phyloP scores from a whole-genome alignment of 345 rosid genomes.

The Excoecaria agallocha region DNA sequence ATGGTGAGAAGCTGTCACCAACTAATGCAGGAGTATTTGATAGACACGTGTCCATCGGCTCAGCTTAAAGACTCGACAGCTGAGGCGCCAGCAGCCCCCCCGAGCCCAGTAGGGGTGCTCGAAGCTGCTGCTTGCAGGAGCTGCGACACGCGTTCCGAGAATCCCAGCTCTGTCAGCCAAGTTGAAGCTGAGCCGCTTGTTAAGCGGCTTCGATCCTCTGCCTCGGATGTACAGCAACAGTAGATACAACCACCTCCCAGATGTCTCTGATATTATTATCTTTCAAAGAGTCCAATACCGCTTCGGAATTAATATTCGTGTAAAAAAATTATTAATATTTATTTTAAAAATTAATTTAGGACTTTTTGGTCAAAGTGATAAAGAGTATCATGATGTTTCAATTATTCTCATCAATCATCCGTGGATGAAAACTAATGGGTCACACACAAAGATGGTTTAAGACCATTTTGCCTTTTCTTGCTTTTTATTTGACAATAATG shows the following conservation, averaged over 20 bases:
- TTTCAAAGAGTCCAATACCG: too few species aligned
- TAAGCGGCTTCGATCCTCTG: constrained; percentile 39
- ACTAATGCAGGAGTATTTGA: constrained; percentile 60
- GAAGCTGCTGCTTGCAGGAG: constrained; percentile 62
- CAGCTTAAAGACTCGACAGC: constrained; percentile 21
- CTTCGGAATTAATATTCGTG: too few species aligned
- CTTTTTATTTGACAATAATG: not conserved
- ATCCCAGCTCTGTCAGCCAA: constrained; percentile 33
- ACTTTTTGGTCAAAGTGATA: constrained; percentile 20
- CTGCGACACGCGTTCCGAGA: constrained; percentile 46
- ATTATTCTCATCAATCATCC: constrained; percentile 27
- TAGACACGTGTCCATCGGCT: constrained; percentile 56
- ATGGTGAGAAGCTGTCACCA: constrained; percentile 75
- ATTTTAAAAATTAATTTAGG: not conserved
- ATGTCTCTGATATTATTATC: not conserved
- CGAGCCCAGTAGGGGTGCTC: constrained; percentile 62
- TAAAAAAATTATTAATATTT: not conserved
- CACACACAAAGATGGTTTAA: not conserved
- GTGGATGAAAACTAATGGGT: constrained; percentile 4
- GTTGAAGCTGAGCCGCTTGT: constrained; percentile 28
- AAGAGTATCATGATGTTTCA: constrained; percentile 13
- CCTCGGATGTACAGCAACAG: constrained; percentile 44
- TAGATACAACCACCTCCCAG: constrained; percentile 29
- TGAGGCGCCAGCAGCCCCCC: constrained; percentile 36
- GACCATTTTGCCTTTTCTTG: not conserved